Base-by-base conservation (phyloP, 805 yeast genomes). In the Barnettozyma siamensis region DNA sequence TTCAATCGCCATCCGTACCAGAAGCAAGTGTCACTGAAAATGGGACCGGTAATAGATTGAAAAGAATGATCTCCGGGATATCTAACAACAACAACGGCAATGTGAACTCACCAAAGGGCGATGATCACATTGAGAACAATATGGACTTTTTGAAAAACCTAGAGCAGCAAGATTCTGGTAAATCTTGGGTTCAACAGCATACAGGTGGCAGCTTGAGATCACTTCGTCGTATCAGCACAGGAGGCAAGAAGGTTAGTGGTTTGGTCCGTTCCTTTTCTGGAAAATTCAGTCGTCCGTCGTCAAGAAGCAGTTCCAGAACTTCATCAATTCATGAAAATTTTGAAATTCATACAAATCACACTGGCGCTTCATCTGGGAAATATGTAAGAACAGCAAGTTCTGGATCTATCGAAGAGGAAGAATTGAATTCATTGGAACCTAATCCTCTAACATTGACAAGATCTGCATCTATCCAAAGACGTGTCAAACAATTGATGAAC, bases 81-180 rank as follows among this genome's bases (percentile, higher is more conserved):
- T 51, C 58, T 10, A 26, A 42, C 7, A 44, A 47, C 24, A 24
- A 17, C 24, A 21, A 15, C 6, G 34, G 48, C 3, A 41, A 46
- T 5, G 30, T 43, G 4, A 47, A 46, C 9, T 52, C 58, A 37
- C 57, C 55, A 17, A 54, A 54, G 15, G 57, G 47, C 12, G 29
- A 35, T 35, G 47, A 50, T 39, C 55, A 55, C 24, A 54, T 54
- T 35, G 59, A 61, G 44, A 64, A 63, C 40, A 67, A 63, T 29
- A 59, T 68, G 19, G 72, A 64, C 26, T 69, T 66, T 45, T 41
- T 69, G 28, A 64, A 60, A 38, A 57, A 49, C 20, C 44, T 68
- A 18, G 61, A 68, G 11, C 59, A 59, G 24, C 67, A 65, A 38
- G 64, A 65, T 42, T 57, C 59, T 32, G 64, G 63, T 15, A 53